These are phyloP conservation scores for Alternaria brassicicola DNA, from an alignment of 2,329 filamentous ascomycete species.

Conservation along the genomic window DNA sequence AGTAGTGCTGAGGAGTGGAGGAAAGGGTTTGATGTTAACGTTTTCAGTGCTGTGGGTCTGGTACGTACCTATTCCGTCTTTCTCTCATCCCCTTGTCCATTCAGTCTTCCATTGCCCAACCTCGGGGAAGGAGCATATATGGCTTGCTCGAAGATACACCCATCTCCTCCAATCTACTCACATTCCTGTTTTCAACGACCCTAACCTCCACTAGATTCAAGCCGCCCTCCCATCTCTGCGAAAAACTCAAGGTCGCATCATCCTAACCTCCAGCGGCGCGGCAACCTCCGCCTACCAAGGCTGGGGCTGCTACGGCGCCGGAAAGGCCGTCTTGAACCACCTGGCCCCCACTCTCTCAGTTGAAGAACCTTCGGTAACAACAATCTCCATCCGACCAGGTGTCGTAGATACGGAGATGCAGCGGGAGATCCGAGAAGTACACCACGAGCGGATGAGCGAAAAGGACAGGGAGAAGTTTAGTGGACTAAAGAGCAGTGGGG, in stretches of 20 bases:
- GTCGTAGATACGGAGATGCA: slow-evolving; percentile 93
- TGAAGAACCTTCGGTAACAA: slow-evolving; percentile 79
- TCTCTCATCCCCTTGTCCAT: neutral
- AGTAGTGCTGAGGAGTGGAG: slow-evolving; percentile 76
- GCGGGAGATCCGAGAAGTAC: slow-evolving; percentile 74
- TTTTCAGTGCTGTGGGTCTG: slow-evolving; percentile 81
- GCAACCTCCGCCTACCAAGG: slow-evolving; percentile 68
- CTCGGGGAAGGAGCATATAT: neutral
- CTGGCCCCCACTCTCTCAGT: slow-evolving; percentile 72
- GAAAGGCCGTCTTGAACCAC: slow-evolving; percentile 85
- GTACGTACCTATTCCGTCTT: slow-evolving; percentile 58
- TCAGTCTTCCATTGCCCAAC: neutral
- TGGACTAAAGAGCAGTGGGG: slow-evolving; percentile 70
- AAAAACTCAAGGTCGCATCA: slow-evolving; percentile 69
- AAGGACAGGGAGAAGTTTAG: slow-evolving; percentile 69
- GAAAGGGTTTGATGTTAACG: slow-evolving; percentile 77
- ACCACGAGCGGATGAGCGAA: slow-evolving; percentile 65
- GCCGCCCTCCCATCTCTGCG: slow-evolving; percentile 73
- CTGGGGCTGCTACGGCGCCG: slow-evolving; percentile 82
- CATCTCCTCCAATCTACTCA: neutral
- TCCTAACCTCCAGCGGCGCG: slow-evolving; percentile 83
- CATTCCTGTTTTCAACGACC: neutral
- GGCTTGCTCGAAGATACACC: neutral
- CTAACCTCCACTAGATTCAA: slow-evolving; percentile 58
- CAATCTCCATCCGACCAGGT: slow-evolving; percentile 76